These are phyloP conservation scores for Populus trichocarpa DNA, from an alignment of 441 rosid genomes.

Conservation along the genomic window DNA sequence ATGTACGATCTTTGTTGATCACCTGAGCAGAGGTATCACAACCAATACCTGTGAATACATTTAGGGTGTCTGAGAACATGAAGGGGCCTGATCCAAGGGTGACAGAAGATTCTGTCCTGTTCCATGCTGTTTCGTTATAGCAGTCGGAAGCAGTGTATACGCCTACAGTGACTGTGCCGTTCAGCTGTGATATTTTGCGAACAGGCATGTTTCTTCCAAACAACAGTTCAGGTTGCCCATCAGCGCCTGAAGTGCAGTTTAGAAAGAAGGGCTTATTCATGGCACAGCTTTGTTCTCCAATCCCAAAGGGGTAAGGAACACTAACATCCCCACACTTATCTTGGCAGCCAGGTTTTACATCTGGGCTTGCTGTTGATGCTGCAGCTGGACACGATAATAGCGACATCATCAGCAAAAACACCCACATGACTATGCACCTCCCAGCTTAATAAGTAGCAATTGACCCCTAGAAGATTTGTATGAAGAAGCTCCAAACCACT, in stretches of 20 bases:
- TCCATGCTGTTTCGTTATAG: not conserved
- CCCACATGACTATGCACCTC: no score
- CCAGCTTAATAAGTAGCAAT: no score
- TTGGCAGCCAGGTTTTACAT: not conserved
- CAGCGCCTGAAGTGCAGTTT: not conserved
- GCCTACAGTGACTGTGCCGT: not conserved
- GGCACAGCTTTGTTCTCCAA: not conserved
- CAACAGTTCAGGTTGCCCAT: not conserved
- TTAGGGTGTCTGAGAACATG: not conserved
- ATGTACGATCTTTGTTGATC: no score
- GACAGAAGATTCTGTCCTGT: accelerated
- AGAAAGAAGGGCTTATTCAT: accelerated
- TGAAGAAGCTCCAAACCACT: no score
- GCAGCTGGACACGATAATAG: not conserved
- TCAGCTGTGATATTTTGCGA: not conserved
- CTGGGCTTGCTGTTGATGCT: not conserved
- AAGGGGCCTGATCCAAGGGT: no score
- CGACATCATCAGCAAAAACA: not conserved
- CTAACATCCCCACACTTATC: not conserved
- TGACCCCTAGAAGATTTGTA: no score
- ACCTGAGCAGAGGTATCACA: not conserved
- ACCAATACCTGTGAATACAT: no score
- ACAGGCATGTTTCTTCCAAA: not conserved
- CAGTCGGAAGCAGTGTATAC: not conserved
- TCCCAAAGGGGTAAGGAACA: constrained; percentile 10